Conservation (phyloP, 345 rosid genomes). For the Arabidopsis thaliana region TAIR10.1 NC_003074.8:8829501-8830000, state of each 20-base stretch:
- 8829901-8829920: too few species aligned
- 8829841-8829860: too few species aligned
- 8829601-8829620: slow-evolving; percentile 4
- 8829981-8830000: too few species aligned
- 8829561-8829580: slow-evolving; percentile 65
- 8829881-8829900: too few species aligned
- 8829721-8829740: background rate
- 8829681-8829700: background rate
- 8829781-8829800: background rate
- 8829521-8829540: slow-evolving; percentile 68
- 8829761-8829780: background rate
- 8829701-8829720: background rate
- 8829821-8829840: too few species aligned
- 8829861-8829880: too few species aligned
- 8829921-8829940: too few species aligned
- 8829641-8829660: slow-evolving; percentile 29
- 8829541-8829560: slow-evolving; percentile 66
- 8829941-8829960: too few species aligned
- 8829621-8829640: slow-evolving; percentile 15
- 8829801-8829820: background rate
- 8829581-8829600: background rate
- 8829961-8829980: too few species aligned
- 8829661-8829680: slow-evolving; percentile 11
- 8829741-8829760: background rate
- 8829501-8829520: slow-evolving; percentile 56